Base-by-base conservation (phyloP, 345 rosid species). In the Eutrema heterophyllum region DNA sequence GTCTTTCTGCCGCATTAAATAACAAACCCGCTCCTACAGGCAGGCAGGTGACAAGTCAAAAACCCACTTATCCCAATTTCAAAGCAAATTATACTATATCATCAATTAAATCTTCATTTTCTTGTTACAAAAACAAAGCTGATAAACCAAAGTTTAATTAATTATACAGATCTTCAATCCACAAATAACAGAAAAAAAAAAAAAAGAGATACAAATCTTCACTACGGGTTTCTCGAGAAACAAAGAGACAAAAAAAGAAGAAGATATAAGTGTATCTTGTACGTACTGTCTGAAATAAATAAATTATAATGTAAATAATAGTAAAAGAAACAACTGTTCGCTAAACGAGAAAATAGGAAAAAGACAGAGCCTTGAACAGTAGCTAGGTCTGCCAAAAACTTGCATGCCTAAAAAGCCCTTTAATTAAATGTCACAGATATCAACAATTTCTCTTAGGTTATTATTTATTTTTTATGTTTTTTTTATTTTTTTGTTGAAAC, bases 401-500 rank as follows among this genome's bases (percentile, higher is more conserved):
- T 55, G 80, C 80, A 77, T 77, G 76, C 80, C 76, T 77, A 77
- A 21, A 77, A 77, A 70, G 76, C 10, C 59, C 35, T 76, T 70
- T 64, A 36, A 55, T 63, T 76, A 32, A 68, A 52, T 64, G 30
- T 56, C 71, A 26, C 65, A 72, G 21, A 67, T 59, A 58, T 26
- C 16, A 50, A 74, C 53, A 16, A 12, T 48, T 11, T 67, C 41
- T 65, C 43, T 66, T 74, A 30, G 32, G 44, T 48, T 64, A 32
- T 11, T 48, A 35, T 49, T 27, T 32, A 2, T 24, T 60, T 21
- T 21, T 21, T 2, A 21, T 21, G 2, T 0, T 18, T 18, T 18
- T 18, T 18, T 18, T 18, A 0, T 21, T 21, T 21, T 21, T 21
- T 21, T 21, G n/a, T n/a, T n/a, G n/a, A n/a, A n/a, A n/a, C n/a